Conservation (phyloP, 495 filamentous ascomycete species). For the Monascus purpureus region DNA sequence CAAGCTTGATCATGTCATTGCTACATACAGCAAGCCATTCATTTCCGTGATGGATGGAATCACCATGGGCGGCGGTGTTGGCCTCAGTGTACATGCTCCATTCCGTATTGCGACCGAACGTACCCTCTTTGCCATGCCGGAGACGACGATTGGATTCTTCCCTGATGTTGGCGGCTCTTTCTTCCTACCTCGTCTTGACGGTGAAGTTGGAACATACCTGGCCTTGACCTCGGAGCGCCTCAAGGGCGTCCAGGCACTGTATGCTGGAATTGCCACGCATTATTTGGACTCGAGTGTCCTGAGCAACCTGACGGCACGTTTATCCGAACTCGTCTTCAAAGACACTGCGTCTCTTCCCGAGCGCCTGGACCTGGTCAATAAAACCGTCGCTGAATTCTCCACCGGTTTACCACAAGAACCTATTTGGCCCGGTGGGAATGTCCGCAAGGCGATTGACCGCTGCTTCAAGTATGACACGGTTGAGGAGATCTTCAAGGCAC, state of each 20-base stretch:
- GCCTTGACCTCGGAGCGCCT: constrained; percentile 75
- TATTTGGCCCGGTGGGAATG: constrained; percentile 45
- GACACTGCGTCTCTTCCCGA: constrained; percentile 49
- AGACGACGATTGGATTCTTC: constrained; percentile 96
- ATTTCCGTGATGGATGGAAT: constrained; percentile 95
- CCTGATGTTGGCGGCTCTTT: constrained; percentile 93
- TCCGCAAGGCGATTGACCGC: constrained; percentile 70
- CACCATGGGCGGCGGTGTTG: constrained; percentile 96
- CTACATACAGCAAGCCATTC: constrained; percentile 88
- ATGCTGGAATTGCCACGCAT: constrained; percentile 78
- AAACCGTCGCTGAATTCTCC: constrained; percentile 80
- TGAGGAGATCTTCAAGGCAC: constrained; percentile 52
- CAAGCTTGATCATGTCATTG: constrained; percentile 82
- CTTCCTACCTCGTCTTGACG: constrained; percentile 82
- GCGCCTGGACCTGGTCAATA: constrained; percentile 58
- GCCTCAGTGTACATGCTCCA: constrained; percentile 84
- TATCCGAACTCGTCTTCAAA: constrained; percentile 77
- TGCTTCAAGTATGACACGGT: constrained; percentile 57
- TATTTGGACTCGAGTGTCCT: constrained; percentile 84
- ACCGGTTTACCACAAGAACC: constrained; percentile 61
- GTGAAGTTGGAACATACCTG: constrained; percentile 73
- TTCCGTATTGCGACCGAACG: constrained; percentile 93
- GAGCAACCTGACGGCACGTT: constrained; percentile 62
- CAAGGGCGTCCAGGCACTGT: constrained; percentile 68
- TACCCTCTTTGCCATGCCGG: constrained; percentile 94